Evolutionary conservation across 768 basidiomycete genomes (phyloP).

Genomic region (Gautieria morchelliformis): DNA sequence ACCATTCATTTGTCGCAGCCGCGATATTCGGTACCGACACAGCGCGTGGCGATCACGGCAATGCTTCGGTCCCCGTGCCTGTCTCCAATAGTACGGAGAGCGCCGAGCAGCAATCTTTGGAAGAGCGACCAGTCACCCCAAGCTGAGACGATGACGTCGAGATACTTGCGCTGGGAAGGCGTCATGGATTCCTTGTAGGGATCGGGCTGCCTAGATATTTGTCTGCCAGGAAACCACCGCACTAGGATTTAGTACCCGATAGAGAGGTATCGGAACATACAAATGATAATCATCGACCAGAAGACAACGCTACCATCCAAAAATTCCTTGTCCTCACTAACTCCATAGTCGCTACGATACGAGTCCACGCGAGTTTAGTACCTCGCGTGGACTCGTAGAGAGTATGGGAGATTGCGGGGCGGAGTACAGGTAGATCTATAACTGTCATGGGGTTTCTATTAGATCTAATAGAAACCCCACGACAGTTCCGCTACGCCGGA

Average conservation of each 20-base stretch:
- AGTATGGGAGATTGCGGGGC: slow-evolving; percentile 77
- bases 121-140: slow-evolving; percentile 78
- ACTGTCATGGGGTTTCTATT: too few relatives aligned
- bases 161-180: slow-evolving; percentile 83
- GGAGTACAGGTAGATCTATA: slow-evolving; percentile 69
- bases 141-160: slow-evolving; percentile 69
- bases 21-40: too few relatives aligned
- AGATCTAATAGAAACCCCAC: neutral
- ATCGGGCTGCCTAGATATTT: slow-evolving; percentile 73
- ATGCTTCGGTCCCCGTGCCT: slow-evolving; percentile 57
- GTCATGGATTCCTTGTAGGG: slow-evolving; percentile 58
- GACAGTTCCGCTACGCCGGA: too few relatives aligned
- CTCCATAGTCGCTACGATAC: too few relatives aligned
- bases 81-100: slow-evolving; percentile 56
- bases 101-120: slow-evolving; percentile 50
- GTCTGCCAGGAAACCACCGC: slow-evolving; percentile 75
- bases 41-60: slow-evolving; percentile 71
- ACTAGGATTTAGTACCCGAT: slow-evolving; percentile 34
- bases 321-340: slow-evolving; percentile 50
- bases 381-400: slow-evolving; percentile 51
- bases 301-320: slow-evolving; percentile 57
- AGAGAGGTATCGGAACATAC: slow-evolving; percentile 37
- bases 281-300: slow-evolving; percentile 50
- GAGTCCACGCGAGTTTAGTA: too few relatives aligned
- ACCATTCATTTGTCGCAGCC: too few relatives aligned